Evolutionary conservation across 179 eudicot species (phyloP).

Genomic region (Drosera spatulata): DNA sequence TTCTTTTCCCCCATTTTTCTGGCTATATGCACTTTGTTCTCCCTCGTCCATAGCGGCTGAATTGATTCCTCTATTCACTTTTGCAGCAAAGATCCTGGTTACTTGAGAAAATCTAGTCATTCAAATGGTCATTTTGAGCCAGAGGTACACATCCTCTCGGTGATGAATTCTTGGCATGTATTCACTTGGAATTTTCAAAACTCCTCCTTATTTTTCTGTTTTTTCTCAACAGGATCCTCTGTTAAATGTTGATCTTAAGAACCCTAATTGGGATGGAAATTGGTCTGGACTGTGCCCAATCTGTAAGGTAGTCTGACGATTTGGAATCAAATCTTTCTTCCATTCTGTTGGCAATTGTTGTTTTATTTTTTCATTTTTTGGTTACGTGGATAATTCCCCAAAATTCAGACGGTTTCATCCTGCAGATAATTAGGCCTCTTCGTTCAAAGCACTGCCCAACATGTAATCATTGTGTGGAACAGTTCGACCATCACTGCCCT

Average conservation of each 20-base stretch:
- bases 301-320: conserved; percentile 44
- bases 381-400: background rate
- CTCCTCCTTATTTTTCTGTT: background rate
- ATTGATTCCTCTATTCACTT: background rate
- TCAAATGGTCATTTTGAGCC: conserved; percentile 23
- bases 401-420: background rate
- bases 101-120: conserved; percentile 34
- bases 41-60: background rate
- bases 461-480: conserved; percentile 64
- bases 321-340: background rate
- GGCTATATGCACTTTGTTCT: background rate
- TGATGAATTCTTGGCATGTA: background rate
- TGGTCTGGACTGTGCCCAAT: conserved; percentile 80
- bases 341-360: no score
- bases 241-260: conserved; percentile 47
- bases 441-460: conserved; percentile 68
- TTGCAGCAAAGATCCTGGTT: conserved; percentile 96
- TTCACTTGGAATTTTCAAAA: background rate
- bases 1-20: no score
- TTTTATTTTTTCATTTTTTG: no score
- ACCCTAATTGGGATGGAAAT: conserved; percentile 43
- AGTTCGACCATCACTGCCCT: conserved; percentile 79
- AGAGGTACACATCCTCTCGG: conserved; percentile 30
- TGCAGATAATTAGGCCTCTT: conserved; percentile 59
- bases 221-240: conserved; percentile 51